Evolutionary conservation across 2,329 filamentous ascomycete species (phyloP).

Genomic region (Taxawa tesnikishii): DNA sequence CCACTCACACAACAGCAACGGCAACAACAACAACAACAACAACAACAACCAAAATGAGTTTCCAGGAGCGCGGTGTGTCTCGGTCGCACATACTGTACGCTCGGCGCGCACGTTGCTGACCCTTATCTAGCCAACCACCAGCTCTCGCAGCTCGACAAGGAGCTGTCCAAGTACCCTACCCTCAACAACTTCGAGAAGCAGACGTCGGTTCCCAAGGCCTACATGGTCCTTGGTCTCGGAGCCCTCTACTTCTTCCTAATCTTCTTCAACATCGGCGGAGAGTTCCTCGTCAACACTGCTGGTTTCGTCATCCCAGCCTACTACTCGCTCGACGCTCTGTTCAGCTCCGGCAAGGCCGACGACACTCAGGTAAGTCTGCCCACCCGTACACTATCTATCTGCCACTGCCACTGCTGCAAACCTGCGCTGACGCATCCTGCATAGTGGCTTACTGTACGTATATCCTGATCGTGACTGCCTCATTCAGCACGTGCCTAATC

Average conservation of each 20-base stretch:
- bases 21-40: neutral
- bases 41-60: constrained; percentile 42
- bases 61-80: constrained; percentile 54
- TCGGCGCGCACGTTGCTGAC: no score
- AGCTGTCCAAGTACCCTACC: constrained; percentile 76
- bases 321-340: constrained; percentile 71
- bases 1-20: no score
- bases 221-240: constrained; percentile 62
- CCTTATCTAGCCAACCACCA: constrained; percentile 50
- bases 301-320: constrained; percentile 75
- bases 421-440: no score
- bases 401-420: neutral
- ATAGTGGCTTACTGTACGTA: constrained; percentile 50
- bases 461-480: neutral
- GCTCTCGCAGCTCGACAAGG: constrained; percentile 68
- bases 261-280: constrained; percentile 83
- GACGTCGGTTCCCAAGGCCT: constrained; percentile 72
- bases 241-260: constrained; percentile 83
- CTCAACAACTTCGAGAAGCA: constrained; percentile 81
- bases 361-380: constrained; percentile 60
- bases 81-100: no score
- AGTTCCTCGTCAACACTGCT: constrained; percentile 76
- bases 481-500: constrained; percentile 8
- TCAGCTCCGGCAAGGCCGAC: constrained; percentile 57
- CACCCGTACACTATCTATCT: neutral